Evolutionary conservation across 2,329 filamentous ascomycete genomes (phyloP), one percentile per base, ranked within the genome.

Genomic region (Knoxdaviesia capensis): DNA sequence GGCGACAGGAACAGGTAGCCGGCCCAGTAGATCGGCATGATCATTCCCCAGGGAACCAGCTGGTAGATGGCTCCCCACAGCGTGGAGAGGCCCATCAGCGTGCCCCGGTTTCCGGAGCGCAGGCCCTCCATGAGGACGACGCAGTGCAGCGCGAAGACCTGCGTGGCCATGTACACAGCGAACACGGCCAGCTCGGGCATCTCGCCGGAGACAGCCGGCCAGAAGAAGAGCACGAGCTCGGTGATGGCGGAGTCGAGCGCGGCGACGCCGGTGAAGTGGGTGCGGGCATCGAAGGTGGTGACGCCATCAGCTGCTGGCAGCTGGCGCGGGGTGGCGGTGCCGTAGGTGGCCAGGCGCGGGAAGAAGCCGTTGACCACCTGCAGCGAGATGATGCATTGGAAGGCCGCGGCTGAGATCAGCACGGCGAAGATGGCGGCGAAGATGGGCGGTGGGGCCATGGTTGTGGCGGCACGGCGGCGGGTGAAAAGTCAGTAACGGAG

Each of bases 51-150:
- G 36, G 52, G 50, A 2, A 51, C 42, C 30, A 41, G 44, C 41
- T 53, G 52, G 42, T 48, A 50, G 5, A 48, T 34, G 20, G 48
- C 30, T 2, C 51, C 52, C 51, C 51, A 53, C 3, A 48, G 31
- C 0, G 46, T 43, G 0, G 50, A 50, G 50, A 45, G 46, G 8
- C 45, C 46, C 7, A 53, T 38, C 6, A 50, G 39, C 6, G 43
- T 51, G 7, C 47, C 41, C 20, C 32, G 40, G 9, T 50, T 52
- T 1, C 48, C 51, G 8, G 38, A 28, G 28, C 51, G 38, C 31
- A 50, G 30, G 4, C 49, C 47, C 11, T 49, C 48, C 10, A 52
- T 38, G 6, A 50, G 30, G 11, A 53, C 20, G 3, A 48, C 33
- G 3, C 44, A 36, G 10, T 52, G 47, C 40, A 51, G 31, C 9